Evolutionary conservation across 2,329 filamentous ascomycete species (phyloP).

Genomic region (Nigrospora sphaerica): DNA sequence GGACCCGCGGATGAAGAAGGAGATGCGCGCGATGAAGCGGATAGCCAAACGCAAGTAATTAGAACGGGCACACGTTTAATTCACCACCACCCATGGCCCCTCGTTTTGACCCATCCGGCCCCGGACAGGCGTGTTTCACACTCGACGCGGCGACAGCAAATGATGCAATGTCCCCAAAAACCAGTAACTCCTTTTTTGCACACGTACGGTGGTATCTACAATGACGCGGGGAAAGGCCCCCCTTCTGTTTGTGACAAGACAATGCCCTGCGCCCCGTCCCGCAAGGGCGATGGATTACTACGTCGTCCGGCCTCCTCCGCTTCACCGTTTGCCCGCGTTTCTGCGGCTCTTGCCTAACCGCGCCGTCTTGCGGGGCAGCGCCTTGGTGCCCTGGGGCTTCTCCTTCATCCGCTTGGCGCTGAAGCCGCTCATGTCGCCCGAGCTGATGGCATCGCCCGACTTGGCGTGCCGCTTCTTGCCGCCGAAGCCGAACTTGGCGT

Average conservation of each 20-base stretch:
- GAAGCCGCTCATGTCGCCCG: conserved; percentile 73
- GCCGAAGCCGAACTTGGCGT: conserved; percentile 90
- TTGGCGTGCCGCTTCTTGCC: conserved; percentile 91
- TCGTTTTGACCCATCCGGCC: too few relatives aligned
- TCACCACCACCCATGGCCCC: too few relatives aligned
- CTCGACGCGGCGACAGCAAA: too few relatives aligned
- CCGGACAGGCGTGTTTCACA: too few relatives aligned
- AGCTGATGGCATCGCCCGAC: conserved; percentile 81
- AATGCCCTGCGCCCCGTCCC: too few relatives aligned
- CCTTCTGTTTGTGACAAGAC: too few relatives aligned
- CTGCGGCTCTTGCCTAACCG: conserved; percentile 46
- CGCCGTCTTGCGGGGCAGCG: conserved; percentile 29
- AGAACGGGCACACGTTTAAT: too few relatives aligned
- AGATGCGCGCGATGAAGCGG: conserved; percentile 15
- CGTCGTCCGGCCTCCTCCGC: conserved; percentile 1
- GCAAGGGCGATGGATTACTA: not conserved
- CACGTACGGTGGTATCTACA: conserved; percentile 2
- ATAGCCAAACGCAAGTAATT: conserved; percentile 11
- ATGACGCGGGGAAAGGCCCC: not conserved
- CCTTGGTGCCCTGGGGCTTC: conserved; percentile 22
- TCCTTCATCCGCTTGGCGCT: conserved; percentile 79
- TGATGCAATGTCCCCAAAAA: not conserved
- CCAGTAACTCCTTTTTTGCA: conserved; percentile 1
- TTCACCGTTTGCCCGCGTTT: conserved; percentile 33
- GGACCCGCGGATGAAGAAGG: conserved; percentile 16